These are phyloP conservation scores for Epichloe gansuensis DNA, from an alignment of 2,329 filamentous ascomycete species.

Conservation along the genomic window DNA sequence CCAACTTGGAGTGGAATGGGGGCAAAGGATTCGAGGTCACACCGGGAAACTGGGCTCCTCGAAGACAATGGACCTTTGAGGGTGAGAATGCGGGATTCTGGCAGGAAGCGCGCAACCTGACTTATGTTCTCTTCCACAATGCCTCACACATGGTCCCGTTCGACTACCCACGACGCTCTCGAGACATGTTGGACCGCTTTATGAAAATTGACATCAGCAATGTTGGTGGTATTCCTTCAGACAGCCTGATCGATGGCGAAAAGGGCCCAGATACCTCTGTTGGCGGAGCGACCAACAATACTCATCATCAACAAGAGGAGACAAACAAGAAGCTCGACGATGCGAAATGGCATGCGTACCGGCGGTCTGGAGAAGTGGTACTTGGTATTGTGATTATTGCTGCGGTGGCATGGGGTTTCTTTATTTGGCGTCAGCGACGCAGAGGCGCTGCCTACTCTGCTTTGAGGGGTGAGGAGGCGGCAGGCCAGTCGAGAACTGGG, in stretches of 20 bases:
- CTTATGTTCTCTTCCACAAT: slow-evolving; percentile 92
- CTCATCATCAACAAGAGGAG: slow-evolving; percentile 39
- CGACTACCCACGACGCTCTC: slow-evolving; percentile 70
- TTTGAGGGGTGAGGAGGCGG: slow-evolving; percentile 26
- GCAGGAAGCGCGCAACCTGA: slow-evolving; percentile 88
- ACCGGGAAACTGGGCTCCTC: slow-evolving; percentile 81
- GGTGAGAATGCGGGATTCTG: slow-evolving; percentile 79
- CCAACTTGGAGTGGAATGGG: slow-evolving; percentile 82
- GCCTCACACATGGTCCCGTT: slow-evolving; percentile 97
- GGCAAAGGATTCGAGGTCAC: slow-evolving; percentile 82
- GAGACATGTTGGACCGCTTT: slow-evolving; percentile 96
- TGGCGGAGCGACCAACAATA: slow-evolving; percentile 48
- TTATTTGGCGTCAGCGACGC: slow-evolving; percentile 49
- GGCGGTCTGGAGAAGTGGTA: slow-evolving; percentile 73
- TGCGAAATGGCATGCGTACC: slow-evolving; percentile 81
- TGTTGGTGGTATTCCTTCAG: slow-evolving; percentile 68
- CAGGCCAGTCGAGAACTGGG: slow-evolving; percentile 20
- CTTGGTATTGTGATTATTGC: slow-evolving; percentile 68
- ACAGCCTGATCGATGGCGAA: slow-evolving; percentile 75
- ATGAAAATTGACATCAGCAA: slow-evolving; percentile 82
- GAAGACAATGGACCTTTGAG: slow-evolving; percentile 88
- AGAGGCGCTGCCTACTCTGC: slow-evolving; percentile 42
- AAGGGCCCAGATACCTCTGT: slow-evolving; percentile 68
- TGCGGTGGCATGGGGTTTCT: slow-evolving; percentile 62
- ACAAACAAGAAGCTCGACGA: slow-evolving; percentile 60